Percentiles rank a stretch among this genome's conserved stretches.
phyloP scores from a whole-genome alignment of 2,329 filamentous ascomycete genomes.

The Microdochium paspali region DNA sequence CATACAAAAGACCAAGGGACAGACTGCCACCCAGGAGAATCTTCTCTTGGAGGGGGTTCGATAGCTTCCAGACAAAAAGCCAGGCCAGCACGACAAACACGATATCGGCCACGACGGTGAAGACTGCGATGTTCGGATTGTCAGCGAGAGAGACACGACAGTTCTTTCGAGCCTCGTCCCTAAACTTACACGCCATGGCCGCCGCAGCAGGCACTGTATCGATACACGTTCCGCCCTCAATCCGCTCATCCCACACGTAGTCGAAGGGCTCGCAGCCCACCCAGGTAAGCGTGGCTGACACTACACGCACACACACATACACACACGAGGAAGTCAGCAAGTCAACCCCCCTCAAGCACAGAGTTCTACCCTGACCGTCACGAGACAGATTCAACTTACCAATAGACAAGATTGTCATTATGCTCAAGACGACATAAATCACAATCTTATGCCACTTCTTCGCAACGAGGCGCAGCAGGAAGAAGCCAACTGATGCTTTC shows the following conservation, averaged over 20 bases:
- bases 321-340: background rate
- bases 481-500: slow-evolving; percentile 6
- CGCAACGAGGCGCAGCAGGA: slow-evolving; percentile 5
- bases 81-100: slow-evolving; percentile 7
- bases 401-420: background rate
- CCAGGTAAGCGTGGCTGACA: slow-evolving; percentile 7
- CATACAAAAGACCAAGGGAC: slow-evolving; percentile 10
- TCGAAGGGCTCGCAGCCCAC: slow-evolving; percentile 6
- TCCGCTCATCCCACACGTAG: slow-evolving; percentile 7
- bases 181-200: slow-evolving; percentile 4
- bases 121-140: background rate
- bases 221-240: slow-evolving; percentile 6
- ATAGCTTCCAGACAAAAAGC: slow-evolving; percentile 5
- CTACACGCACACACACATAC: too few species aligned
- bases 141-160: background rate
- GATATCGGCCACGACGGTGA: slow-evolving; percentile 7
- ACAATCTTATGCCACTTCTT: slow-evolving; percentile 4
- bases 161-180: too few species aligned
- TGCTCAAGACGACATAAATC: slow-evolving; percentile 3
- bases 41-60: slow-evolving; percentile 4
- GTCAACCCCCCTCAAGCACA: too few species aligned
- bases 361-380: too few species aligned
- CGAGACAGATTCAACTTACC: slow-evolving; percentile 4
- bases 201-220: slow-evolving; percentile 4
- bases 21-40: slow-evolving; percentile 5